Evolutionary conservation across 257 asterid species (phyloP), one percentile per base, ranked within the genome.

Genomic region (Fraxinus americana): DNA sequence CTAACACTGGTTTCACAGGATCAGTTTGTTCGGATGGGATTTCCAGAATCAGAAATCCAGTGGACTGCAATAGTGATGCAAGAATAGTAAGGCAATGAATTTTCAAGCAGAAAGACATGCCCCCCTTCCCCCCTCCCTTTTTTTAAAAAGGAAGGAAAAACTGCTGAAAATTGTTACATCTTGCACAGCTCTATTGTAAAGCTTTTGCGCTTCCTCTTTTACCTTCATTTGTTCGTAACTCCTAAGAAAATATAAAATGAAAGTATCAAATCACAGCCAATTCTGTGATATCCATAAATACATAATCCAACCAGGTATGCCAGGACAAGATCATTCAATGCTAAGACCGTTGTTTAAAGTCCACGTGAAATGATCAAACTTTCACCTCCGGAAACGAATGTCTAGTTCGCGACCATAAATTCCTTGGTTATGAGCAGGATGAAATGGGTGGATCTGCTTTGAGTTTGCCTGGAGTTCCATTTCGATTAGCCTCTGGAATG

Each of bases 401-500:
- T 88, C 89, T 34, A 89, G 87, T 83, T 89, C 94, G 38, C 85
- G 87, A 74, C 91, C 86, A 57, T 86, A 88, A 88, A 82, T 85
- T 13, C 87, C 92, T 81, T 79, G 95, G 83, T 76, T 82, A 68
- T 82, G 89, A 69, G 65, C 3, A 57, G 12, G 10, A 23, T 86
- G 74, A 27, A 85, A 86, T 5, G 91, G 90, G 75, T 85, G 94
- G 57, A 77, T 80, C 84, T 91, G 97, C 86, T 88, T 91, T 11
- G 94, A 81, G 67, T 85, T 91, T 48, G 88, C 96, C 80, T 89
- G 86, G 43, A 84, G 87, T 78, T 92, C 98, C 97, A 91, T 88
- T 77, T 94, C 92, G 11, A 94, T 76, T 72, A 91, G 89, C 91
- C 92, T 94, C 69, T 90, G 97, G 82, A 92, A 82, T 36, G 96